Evolutionary conservation across 371 early-diverging fungal genomes (phyloP).

Genomic region (Lichtheimia corymbifera): DNA sequence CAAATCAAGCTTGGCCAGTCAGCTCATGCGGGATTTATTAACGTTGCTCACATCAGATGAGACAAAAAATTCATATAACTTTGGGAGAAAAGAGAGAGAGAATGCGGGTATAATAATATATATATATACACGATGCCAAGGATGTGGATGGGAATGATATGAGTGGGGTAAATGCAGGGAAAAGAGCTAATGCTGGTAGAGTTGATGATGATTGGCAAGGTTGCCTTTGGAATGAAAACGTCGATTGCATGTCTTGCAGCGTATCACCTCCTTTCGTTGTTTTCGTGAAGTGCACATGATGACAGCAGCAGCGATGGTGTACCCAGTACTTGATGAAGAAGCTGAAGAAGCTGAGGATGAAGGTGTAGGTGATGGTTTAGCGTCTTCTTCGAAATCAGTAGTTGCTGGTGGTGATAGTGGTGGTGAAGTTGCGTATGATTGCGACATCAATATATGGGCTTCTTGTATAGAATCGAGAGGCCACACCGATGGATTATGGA

Average conservation of each 20-base stretch:
- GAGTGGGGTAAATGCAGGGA: too few relatives aligned
- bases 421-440: background rate
- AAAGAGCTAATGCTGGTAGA: slow-evolving; percentile 33
- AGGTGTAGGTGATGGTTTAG: slow-evolving; percentile 10
- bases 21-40: too few relatives aligned
- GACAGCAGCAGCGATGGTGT: too few relatives aligned
- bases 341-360: slow-evolving; percentile 10
- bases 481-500: background rate
- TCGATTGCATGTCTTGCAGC: slow-evolving; percentile 34
- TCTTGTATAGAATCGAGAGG: slow-evolving; percentile 1
- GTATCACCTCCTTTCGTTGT: slow-evolving; percentile 10
- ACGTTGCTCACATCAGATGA: too few relatives aligned
- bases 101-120: too few relatives aligned
- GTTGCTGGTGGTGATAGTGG: background rate
- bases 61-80: too few relatives aligned
- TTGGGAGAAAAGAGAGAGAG: too few relatives aligned
- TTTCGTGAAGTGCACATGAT: too few relatives aligned
- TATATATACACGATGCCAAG: too few relatives aligned
- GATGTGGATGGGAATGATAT: too few relatives aligned
- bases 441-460: slow-evolving; percentile 2
- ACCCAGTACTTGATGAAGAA: background rate
- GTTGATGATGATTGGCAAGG: slow-evolving; percentile 40
- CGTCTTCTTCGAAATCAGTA: background rate
- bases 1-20: too few relatives aligned
- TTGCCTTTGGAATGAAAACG: slow-evolving; percentile 45